These are phyloP conservation scores for Saccharomyces pastorianus DNA, from an alignment of 1,139 yeast genomes.

Conservation along the genomic window DNA sequence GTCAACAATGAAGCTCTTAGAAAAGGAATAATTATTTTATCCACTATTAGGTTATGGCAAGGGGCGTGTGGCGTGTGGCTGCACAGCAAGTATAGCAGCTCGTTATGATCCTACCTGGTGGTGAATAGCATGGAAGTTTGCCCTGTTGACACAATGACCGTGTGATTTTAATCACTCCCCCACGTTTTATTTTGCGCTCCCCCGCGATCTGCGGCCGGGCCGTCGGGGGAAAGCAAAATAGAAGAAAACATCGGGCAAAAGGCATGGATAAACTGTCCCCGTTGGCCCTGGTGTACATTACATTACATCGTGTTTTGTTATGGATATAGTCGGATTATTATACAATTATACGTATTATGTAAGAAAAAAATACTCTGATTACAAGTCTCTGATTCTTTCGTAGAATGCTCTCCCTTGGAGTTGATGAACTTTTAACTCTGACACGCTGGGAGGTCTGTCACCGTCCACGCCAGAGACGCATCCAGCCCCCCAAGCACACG, in stretches of 20 bases:
- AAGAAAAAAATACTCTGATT: not conserved
- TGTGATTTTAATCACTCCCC: not conserved
- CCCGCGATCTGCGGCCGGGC: not conserved
- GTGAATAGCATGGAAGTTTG: no score
- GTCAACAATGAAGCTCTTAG: no score
- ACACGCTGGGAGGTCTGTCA: constrained; percentile 53
- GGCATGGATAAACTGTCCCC: not conserved
- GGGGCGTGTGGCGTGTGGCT: no score
- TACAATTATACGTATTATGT: not conserved
- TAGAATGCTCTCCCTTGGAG: constrained; percentile 46
- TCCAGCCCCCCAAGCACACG: constrained; percentile 79
- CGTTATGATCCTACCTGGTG: no score
- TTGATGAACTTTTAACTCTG: constrained; percentile 52
- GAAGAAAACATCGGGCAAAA: not conserved
- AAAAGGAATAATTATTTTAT: no score
- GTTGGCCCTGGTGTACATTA: no score
- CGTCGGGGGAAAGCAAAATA: not conserved
- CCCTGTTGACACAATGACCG: not conserved
- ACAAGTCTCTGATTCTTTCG: constrained; percentile 8
- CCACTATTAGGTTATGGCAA: no score
- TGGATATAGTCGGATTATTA: no score
- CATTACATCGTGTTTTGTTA: not conserved
- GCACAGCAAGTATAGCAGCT: not conserved
- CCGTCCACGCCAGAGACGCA: constrained; percentile 65
- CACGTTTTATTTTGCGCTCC: not conserved